Evolutionary conservation across 192 early-diverging fungal genomes (phyloP).

Genomic region (Coemansia sp.): DNA sequence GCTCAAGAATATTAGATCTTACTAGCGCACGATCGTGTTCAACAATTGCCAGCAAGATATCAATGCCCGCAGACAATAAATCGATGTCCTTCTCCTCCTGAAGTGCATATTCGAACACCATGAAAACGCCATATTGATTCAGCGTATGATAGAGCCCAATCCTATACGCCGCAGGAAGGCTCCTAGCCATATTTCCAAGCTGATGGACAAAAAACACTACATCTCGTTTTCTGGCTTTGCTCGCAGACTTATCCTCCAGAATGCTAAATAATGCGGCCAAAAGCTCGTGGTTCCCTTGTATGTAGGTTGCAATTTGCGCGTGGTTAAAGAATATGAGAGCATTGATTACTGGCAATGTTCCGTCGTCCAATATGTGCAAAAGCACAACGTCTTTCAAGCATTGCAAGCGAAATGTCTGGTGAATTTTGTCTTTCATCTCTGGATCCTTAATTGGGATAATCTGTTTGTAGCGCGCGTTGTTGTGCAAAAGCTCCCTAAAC

Average conservation of each 20-base stretch:
- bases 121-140: constrained; percentile 76
- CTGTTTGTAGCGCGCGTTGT: constrained; percentile 64
- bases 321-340: constrained; percentile 82
- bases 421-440: constrained; percentile 75
- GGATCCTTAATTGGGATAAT: constrained; percentile 79
- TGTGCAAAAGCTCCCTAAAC: constrained; percentile 71
- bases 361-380: constrained; percentile 74
- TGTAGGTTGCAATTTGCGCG: constrained; percentile 75
- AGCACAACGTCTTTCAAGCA: constrained; percentile 88
- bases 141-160: constrained; percentile 68
- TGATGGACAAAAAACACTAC: constrained; percentile 82
- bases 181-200: constrained; percentile 74
- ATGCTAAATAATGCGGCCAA: constrained; percentile 72
- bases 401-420: constrained; percentile 82
- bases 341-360: constrained; percentile 68
- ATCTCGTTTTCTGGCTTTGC: constrained; percentile 60
- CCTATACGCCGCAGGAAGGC: constrained; percentile 62
- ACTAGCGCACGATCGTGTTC: constrained; percentile 82
- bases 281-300: constrained; percentile 70
- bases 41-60: constrained; percentile 70
- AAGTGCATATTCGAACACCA: constrained; percentile 72
- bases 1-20: constrained; percentile 65
- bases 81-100: constrained; percentile 51
- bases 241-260: constrained; percentile 38
- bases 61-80: constrained; percentile 65